Conservation (phyloP, 2,329 filamentous ascomycete genomes). For the Fusarium longipes region DNA sequence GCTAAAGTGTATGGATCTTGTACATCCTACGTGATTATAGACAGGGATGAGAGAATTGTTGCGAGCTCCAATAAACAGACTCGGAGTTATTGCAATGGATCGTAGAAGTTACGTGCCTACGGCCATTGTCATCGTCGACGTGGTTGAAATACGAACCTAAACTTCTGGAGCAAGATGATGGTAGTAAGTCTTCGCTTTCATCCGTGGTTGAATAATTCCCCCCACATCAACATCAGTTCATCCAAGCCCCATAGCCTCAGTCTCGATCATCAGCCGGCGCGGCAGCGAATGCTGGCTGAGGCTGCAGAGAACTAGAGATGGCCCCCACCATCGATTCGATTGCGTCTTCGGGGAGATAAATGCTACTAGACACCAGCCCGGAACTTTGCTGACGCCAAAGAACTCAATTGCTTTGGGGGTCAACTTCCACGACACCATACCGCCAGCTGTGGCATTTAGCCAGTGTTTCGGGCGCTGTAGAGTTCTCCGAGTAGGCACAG, state of each 20-base stretch:
- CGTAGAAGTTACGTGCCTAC: not conserved
- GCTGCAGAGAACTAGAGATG: not conserved
- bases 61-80: constrained; percentile 18
- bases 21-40: constrained; percentile 18
- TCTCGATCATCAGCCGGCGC: constrained; percentile 23
- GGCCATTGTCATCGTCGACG: not conserved
- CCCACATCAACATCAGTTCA: constrained; percentile 8
- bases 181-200: constrained; percentile 13
- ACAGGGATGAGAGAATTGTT: constrained; percentile 14
- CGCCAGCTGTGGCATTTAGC: not conserved
- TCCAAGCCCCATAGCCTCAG: constrained; percentile 18
- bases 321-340: constrained; percentile 18
- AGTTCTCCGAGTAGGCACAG: not conserved
- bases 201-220: constrained; percentile 10
- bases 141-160: constrained; percentile 25
- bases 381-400: constrained; percentile 34
- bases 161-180: constrained; percentile 23
- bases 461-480: constrained; percentile 23
- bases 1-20: not conserved
- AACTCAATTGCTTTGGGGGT: constrained; percentile 38
- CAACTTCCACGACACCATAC: constrained; percentile 16
- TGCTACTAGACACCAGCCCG: constrained; percentile 10
- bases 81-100: constrained; percentile 11
- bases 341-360: constrained; percentile 23
- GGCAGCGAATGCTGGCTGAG: not conserved